Evolutionary conservation across 345 rosid genomes (phyloP).

Genomic region (Brassica napus): DNA sequence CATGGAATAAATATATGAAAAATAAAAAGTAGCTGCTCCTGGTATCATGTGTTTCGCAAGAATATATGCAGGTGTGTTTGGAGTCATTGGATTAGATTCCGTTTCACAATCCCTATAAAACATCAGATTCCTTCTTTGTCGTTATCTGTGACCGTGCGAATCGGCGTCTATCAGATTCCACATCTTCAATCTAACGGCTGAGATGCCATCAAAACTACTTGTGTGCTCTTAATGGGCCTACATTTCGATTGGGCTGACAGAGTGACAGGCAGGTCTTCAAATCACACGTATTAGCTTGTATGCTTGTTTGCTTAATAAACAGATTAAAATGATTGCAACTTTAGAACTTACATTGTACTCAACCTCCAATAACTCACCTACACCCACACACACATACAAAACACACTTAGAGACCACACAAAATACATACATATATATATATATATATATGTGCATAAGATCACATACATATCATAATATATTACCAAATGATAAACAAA

Average conservation of each 20-base stretch:
- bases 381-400: slow-evolving; percentile 3
- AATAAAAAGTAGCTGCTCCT: too few species aligned
- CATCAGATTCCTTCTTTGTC: slow-evolving; percentile 20
- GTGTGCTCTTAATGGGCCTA: background rate
- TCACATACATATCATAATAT: background rate
- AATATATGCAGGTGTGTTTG: too few species aligned
- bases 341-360: slow-evolving; percentile 31
- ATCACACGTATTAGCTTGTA: background rate
- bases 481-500: background rate
- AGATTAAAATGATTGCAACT: slow-evolving; percentile 24
- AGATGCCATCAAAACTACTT: background rate
- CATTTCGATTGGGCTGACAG: slow-evolving; percentile 1
- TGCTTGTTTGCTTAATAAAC: slow-evolving; percentile 29
- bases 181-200: slow-evolving; percentile 10
- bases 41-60: too few species aligned
- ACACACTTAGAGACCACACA: background rate
- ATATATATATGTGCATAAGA: background rate
- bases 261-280: background rate
- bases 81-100: background rate
- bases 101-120: background rate
- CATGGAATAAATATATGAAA: too few species aligned
- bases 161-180: background rate
- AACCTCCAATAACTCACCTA: slow-evolving; percentile 23
- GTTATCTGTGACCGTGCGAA: background rate
- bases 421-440: background rate